phyloP scores from a whole-genome alignment of 148 eudicot genomes.

The Diospyros kaki region DNA sequence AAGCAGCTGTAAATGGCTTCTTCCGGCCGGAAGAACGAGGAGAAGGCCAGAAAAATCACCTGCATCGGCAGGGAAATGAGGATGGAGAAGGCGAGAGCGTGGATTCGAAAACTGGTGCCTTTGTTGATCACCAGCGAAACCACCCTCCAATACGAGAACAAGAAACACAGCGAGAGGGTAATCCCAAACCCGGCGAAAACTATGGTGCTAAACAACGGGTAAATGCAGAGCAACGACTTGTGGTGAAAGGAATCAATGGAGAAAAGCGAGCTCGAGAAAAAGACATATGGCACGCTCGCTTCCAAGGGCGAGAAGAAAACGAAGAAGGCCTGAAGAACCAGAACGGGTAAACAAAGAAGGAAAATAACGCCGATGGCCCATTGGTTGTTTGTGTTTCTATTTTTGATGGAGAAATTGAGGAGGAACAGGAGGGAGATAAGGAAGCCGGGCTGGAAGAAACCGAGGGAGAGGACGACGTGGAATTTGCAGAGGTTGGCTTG shows the following conservation, averaged over 20 bases:
- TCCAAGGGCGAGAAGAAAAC: constrained; percentile 23
- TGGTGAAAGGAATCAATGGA: constrained; percentile 16
- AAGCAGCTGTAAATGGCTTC: constrained; percentile 20
- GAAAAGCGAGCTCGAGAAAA: constrained; percentile 25
- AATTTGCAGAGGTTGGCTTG: constrained; percentile 42
- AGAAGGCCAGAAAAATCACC: constrained; percentile 25
- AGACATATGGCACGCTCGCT: constrained; percentile 17
- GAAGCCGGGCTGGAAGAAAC: constrained; percentile 64
- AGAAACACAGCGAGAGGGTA: constrained; percentile 31
- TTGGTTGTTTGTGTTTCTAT: constrained; percentile 21
- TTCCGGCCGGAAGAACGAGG: constrained; percentile 47
- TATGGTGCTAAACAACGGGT: constrained; percentile 38
- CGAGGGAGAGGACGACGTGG: constrained; percentile 57
- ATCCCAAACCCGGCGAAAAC: constrained; percentile 39
- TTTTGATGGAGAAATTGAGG: constrained; percentile 44
- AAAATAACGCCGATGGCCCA: constrained; percentile 32
- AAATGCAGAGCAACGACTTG: constrained; percentile 40
- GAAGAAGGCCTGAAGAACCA: constrained; percentile 16
- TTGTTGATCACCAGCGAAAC: constrained; percentile 59
- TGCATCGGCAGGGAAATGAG: constrained; percentile 38
- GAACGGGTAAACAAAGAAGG: constrained; percentile 32
- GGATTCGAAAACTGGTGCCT: constrained; percentile 36
- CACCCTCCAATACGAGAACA: constrained; percentile 53
- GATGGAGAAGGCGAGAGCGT: constrained; percentile 30
- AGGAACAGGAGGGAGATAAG: constrained; percentile 50